Conservation (phyloP, 1,139 yeast genomes). For the Suhomyces bribrorum region DNA sequence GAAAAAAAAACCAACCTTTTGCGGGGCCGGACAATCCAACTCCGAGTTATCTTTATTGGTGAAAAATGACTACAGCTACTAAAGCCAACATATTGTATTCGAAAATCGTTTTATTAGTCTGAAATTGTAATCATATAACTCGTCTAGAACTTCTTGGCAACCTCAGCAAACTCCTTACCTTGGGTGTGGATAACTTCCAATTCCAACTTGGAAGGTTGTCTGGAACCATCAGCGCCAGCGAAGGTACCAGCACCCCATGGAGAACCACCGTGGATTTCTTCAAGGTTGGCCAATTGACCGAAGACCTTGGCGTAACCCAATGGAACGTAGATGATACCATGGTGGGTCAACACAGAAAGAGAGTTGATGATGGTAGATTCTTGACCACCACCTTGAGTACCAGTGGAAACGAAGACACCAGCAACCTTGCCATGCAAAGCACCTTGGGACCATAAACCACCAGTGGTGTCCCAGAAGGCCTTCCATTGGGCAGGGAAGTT, state of each 20-base stretch:
- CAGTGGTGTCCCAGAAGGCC: slow-evolving; percentile 42
- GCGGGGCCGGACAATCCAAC: too few relatives aligned
- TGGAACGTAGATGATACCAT: slow-evolving; percentile 41
- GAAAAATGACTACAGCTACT: too few relatives aligned
- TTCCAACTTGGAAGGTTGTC: slow-evolving; percentile 36
- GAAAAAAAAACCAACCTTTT: too few relatives aligned
- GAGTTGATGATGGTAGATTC: slow-evolving; percentile 38
- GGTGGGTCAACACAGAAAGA: slow-evolving; percentile 37
- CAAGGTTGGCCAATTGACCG: slow-evolving; percentile 29
- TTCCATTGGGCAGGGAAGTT: slow-evolving; percentile 42
- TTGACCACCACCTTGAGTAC: slow-evolving; percentile 44
- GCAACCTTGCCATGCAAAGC: slow-evolving; percentile 40
- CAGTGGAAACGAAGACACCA: slow-evolving; percentile 40
- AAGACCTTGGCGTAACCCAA: slow-evolving; percentile 36
- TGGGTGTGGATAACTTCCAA: slow-evolving; percentile 35
- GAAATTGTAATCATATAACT: too few relatives aligned
- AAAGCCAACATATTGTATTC: too few relatives aligned
- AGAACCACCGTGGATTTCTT: slow-evolving; percentile 41
- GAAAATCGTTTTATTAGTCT: too few relatives aligned
- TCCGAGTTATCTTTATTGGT: too few relatives aligned
- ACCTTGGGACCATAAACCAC: slow-evolving; percentile 41
- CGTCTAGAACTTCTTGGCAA: slow-evolving; percentile 16
- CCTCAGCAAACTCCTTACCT: slow-evolving; percentile 35
- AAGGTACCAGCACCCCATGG: slow-evolving; percentile 47
- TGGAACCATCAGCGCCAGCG: slow-evolving; percentile 41